phyloP scores from a whole-genome alignment of 2,329 filamentous ascomycete species.

The Beauveria sp. region DNA sequence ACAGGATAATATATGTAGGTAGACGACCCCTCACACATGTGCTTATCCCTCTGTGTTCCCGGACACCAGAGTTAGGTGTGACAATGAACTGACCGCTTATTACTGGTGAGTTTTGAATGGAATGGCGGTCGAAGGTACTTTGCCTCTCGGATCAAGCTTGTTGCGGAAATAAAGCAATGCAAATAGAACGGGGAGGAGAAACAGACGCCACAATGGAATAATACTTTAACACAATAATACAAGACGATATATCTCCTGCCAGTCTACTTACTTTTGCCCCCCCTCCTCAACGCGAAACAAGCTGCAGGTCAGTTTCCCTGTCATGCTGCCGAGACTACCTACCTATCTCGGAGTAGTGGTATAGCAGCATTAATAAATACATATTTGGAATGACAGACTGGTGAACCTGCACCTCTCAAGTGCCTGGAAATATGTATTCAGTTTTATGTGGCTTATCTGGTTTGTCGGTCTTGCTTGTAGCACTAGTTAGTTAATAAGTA shows the following conservation, averaged over 20 bases:
- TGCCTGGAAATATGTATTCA: background rate
- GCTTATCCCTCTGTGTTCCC: too few relatives aligned
- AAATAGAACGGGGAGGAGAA: background rate
- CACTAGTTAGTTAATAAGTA: too few relatives aligned
- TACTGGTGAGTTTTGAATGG: too few relatives aligned
- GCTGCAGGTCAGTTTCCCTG: slow-evolving; percentile 2
- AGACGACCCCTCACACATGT: too few relatives aligned
- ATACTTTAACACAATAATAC: background rate
- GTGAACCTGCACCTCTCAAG: background rate
- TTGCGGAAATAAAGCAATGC: background rate
- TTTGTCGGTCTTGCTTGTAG: too few relatives aligned
- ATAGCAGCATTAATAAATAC: background rate
- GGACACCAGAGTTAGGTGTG: background rate
- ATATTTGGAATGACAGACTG: background rate
- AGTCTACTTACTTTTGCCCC: background rate
- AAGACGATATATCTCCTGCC: background rate
- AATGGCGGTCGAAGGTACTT: background rate
- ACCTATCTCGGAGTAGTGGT: background rate
- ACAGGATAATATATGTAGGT: background rate
- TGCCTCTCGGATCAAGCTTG: background rate
- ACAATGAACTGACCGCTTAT: background rate
- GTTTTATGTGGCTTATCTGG: background rate
- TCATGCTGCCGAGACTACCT: background rate
- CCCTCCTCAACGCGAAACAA: slow-evolving; percentile 2
- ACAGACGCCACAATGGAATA: background rate